Percentiles rank a stretch among this genome's conserved stretches.
phyloP scores from a whole-genome alignment of 2,329 filamentous ascomycete genomes.

The Talaromyces pinophilus region DNA sequence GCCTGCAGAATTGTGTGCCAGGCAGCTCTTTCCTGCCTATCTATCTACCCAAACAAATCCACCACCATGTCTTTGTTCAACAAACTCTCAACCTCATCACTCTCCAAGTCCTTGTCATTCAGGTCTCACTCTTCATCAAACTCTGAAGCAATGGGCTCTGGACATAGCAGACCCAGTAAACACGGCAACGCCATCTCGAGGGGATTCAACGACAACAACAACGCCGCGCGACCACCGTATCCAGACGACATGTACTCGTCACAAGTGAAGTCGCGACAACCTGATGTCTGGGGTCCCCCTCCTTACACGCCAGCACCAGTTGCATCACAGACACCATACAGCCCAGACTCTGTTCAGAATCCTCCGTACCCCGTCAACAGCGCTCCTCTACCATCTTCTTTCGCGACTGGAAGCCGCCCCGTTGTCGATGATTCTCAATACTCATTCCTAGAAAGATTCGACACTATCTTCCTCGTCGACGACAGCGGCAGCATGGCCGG shows the following conservation, averaged over 20 bases:
- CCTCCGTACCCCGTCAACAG: background rate
- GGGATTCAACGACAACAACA: background rate
- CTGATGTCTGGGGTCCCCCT: conserved; percentile 12
- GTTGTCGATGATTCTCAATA: conserved; percentile 63
- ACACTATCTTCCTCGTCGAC: conserved; percentile 88
- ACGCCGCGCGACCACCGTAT: background rate
- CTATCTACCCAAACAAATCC: background rate
- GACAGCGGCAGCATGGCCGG: conserved; percentile 87
- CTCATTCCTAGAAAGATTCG: conserved; percentile 74
- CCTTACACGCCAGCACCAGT: conserved; percentile 12
- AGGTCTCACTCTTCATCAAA: background rate
- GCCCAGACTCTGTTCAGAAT: background rate
- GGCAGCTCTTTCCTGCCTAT: background rate
- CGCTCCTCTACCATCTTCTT: background rate
- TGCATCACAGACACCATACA: background rate
- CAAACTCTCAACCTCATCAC: background rate
- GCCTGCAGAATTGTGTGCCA: background rate
- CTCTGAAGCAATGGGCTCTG: conserved; percentile 10
- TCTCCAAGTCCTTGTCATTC: conserved; percentile 5
- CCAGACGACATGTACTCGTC: background rate
- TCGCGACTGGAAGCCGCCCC: background rate
- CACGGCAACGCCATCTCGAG: conserved; percentile 5
- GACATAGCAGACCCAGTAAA: background rate
- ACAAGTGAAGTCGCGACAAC: background rate
- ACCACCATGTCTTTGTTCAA: conserved; percentile 22